Evolutionary conservation across 1,139 yeast genomes (phyloP), one percentile per base, ranked within the genome.

Genomic region (Maudiozyma humilis): DNA sequence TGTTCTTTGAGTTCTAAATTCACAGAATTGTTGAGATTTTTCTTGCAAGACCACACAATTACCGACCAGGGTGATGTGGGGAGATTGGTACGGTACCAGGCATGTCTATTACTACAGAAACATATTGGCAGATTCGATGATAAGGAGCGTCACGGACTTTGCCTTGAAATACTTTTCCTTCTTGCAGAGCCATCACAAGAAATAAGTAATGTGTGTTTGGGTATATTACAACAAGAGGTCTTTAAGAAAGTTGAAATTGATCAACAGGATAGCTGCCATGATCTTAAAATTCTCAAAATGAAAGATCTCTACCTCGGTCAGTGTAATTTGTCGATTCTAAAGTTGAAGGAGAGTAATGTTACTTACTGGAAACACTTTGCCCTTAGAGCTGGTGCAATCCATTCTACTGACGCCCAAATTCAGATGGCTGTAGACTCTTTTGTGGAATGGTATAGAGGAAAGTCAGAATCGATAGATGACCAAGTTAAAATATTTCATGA

Each of bases 51-150:
- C 52, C 81, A 82, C 54, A 78, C 88, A 0, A 65, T 72, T 2
- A 79, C 87, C 0, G 76, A 75, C 42, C 83, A 78, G 58, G 91
- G 91, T 15, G 91, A 82, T 61, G 85, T 82, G 13, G 96, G 96
- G 2, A 76, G 87, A 32, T 74, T 79, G 58, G 74, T 87, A 1
- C 69, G 96, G 42, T 54, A 60, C 2, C 72, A 79, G 0, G 67
- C 79, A 1, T 61, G 82, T 5, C 48, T 57, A 7, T 57, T 76
- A 3, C 57, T 81, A 7, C 46, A 51, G 0, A 41, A 52, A 2
- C 69, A 72, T 51, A 37, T 55, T 3, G 45, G 45, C 0, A 14
- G 44, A 8, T 35, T 38, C 6, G 39, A 30, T 10, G 14, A 19
- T 10, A 2, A 4, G 7, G 20, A n/a, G 19, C 35, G 30, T 7